A percentile compares a stretch with the other conserved stretches of the same genome.
phyloP scores from a whole-genome alignment of 129 eudicot genomes.

The Gnaphalium uliginosum region DNA sequence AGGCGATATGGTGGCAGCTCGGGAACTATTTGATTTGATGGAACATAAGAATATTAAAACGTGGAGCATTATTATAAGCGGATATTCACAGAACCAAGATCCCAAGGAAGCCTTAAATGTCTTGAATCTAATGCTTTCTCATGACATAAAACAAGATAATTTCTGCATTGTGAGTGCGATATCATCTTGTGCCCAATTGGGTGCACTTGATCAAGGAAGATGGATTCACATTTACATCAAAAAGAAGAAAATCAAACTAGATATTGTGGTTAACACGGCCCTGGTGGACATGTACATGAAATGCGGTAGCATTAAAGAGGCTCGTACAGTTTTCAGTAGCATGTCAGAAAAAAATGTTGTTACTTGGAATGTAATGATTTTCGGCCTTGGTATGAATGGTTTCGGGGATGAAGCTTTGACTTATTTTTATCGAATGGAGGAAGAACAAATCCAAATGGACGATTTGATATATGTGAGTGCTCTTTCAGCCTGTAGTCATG shows the following conservation, averaged over 20 bases:
- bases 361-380: constrained; percentile 51
- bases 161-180: constrained; percentile 44
- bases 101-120: constrained; percentile 48
- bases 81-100: constrained; percentile 41
- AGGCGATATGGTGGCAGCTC: constrained; percentile 47
- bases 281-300: constrained; percentile 66
- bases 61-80: constrained; percentile 43
- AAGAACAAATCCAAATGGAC: constrained; percentile 34
- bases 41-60: constrained; percentile 42
- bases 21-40: constrained; percentile 37
- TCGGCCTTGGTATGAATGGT: constrained; percentile 51
- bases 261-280: constrained; percentile 42
- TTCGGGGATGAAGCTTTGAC: constrained; percentile 34
- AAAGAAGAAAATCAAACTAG: constrained; percentile 37
- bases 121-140: constrained; percentile 46
- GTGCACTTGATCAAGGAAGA: constrained; percentile 54
- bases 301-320: constrained; percentile 50
- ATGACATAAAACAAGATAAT: constrained; percentile 41
- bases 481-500: constrained; percentile 51
- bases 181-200: constrained; percentile 49
- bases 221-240: constrained; percentile 47
- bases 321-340: constrained; percentile 31
- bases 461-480: constrained; percentile 42
- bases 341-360: constrained; percentile 37
- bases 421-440: constrained; percentile 41